Percentiles rank a stretch among this genome's conserved stretches.
phyloP scores from a whole-genome alignment of 768 basidiomycete species.

The Ramaria rubella region DNA sequence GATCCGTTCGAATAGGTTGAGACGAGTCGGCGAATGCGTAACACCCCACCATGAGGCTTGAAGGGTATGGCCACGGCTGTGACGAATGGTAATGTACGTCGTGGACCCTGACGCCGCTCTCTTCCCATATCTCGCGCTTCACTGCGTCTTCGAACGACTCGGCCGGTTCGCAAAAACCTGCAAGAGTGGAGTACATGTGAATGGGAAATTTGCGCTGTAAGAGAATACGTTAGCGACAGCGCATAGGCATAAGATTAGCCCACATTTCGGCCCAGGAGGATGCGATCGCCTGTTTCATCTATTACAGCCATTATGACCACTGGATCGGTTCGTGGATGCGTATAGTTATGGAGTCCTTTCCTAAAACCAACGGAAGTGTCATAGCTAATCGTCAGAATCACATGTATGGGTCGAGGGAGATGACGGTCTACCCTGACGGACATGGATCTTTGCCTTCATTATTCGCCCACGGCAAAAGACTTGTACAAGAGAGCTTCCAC shows the following conservation, averaged over 20 bases:
- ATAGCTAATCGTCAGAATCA: constrained; percentile 1
- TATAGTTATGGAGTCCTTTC: constrained; percentile 82
- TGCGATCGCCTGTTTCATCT: constrained; percentile 71
- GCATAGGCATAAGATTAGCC: constrained; percentile 21
- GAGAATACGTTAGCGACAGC: constrained; percentile 4
- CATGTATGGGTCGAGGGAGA: constrained; percentile 7
- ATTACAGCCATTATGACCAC: constrained; percentile 90
- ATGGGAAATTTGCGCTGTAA: constrained; percentile 56
- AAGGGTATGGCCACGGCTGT: constrained; percentile 90
- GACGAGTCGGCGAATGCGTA: constrained; percentile 71
- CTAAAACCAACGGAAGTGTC: constrained; percentile 31
- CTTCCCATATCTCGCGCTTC: constrained; percentile 89
- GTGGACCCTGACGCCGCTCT: constrained; percentile 85
- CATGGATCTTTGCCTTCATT: constrained; percentile 60
- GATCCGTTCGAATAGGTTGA: constrained; percentile 70
- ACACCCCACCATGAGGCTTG: constrained; percentile 87
- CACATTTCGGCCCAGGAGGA: constrained; percentile 84
- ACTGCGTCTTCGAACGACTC: constrained; percentile 95
- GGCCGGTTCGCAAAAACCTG: constrained; percentile 92
- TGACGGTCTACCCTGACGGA: constrained; percentile 56
- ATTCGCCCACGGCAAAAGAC: constrained; percentile 69
- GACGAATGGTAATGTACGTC: constrained; percentile 78
- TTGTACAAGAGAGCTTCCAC: constrained; percentile 84
- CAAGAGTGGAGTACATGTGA: constrained; percentile 77
- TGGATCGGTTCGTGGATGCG: constrained; percentile 75